phyloP scores from a whole-genome alignment of 225 moss, liverwort and hornwort species.

The Antitrichia curtipendula region DNA sequence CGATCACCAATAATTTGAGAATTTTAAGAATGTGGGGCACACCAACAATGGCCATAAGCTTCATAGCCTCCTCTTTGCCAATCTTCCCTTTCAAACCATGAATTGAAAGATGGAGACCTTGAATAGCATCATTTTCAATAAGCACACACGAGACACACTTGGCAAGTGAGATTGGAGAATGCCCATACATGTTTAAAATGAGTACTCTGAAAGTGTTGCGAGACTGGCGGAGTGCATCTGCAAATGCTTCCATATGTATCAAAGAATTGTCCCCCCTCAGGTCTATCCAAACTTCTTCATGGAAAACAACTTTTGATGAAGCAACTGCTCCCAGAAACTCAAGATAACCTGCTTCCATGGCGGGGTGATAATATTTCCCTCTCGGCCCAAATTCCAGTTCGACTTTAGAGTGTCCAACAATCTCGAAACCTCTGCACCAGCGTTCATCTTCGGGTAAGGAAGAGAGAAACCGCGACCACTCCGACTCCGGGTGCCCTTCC shows the following conservation, averaged over 20 bases:
- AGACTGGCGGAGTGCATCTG: background rate
- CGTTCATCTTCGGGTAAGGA: background rate
- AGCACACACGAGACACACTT: background rate
- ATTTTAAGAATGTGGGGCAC: background rate
- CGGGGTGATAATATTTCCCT: fast-evolving
- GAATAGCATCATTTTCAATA: background rate
- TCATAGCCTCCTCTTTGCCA: background rate
- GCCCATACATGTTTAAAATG: fast-evolving
- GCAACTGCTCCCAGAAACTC: background rate
- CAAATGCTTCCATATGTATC: background rate
- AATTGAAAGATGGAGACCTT: fast-evolving
- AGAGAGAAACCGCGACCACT: background rate
- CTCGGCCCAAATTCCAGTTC: fast-evolving
- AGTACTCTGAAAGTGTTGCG: background rate
- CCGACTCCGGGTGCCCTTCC: background rate
- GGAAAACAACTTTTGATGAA: background rate
- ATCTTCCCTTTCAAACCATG: fast-evolving
- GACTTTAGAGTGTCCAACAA: background rate
- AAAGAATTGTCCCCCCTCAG: fast-evolving
- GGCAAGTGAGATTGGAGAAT: background rate
- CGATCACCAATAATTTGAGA: fast-evolving
- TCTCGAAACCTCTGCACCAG: fast-evolving
- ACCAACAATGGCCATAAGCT: background rate
- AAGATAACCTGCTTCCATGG: background rate
- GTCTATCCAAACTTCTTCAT: fast-evolving